phyloP scores from a whole-genome alignment of 208 protist species.

The Leishmania amazonensis region DNA sequence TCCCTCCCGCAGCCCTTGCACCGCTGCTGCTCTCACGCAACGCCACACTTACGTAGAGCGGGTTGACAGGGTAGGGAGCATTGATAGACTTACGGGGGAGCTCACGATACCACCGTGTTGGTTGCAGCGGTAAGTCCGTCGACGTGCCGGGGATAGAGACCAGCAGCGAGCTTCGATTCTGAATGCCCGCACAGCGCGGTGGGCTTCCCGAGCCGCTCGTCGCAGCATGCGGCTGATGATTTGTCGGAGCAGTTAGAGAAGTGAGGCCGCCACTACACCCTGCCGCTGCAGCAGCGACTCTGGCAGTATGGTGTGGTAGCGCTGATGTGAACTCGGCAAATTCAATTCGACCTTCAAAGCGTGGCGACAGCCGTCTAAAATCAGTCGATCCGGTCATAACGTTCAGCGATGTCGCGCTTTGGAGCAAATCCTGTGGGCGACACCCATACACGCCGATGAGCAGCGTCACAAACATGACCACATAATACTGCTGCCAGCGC shows the following conservation, averaged over 20 bases:
- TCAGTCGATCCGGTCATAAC: constrained; percentile 9
- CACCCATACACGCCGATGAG: constrained; percentile 36
- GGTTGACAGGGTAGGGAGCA: constrained; percentile 52
- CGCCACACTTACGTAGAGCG: constrained; percentile 39
- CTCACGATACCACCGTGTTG: constrained; percentile 35
- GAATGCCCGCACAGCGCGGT: constrained; percentile 5
- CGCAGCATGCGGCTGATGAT: constrained; percentile 4
- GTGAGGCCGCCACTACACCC: neutral
- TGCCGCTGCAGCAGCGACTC: neutral
- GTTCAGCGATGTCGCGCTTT: constrained; percentile 18
- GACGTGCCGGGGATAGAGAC: constrained; percentile 35
- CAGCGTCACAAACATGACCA: constrained; percentile 45
- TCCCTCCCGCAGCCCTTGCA: neutral
- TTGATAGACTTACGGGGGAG: constrained; percentile 49
- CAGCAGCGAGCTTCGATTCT: constrained; percentile 13
- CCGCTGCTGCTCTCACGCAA: neutral
- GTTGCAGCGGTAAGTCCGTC: constrained; percentile 15
- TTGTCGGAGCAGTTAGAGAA: neutral
- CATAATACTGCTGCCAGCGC: constrained; percentile 29
- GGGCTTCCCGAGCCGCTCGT: neutral
- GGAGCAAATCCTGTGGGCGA: constrained; percentile 36
- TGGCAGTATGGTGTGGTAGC: neutral
- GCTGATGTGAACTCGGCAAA: neutral
- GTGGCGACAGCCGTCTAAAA: neutral
- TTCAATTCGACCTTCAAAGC: neutral